A percentile compares a stretch with the other conserved stretches of the same genome.
These are phyloP conservation scores for Euphorbia lathyris DNA, from an alignment of 345 rosid species.

Conservation along the genomic window DNA sequence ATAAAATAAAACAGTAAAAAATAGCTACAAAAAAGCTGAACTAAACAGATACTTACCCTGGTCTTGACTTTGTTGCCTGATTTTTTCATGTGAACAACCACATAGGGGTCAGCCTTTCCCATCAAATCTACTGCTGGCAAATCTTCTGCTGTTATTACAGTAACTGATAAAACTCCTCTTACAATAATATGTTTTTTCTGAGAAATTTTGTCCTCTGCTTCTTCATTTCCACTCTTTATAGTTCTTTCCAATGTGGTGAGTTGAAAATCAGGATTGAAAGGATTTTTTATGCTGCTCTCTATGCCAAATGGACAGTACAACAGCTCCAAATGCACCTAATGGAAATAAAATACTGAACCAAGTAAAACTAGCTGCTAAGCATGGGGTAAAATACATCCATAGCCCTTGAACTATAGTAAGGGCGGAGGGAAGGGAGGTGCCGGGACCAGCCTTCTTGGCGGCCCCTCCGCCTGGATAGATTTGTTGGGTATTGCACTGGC, in stretches of 20 bases:
- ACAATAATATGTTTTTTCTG: constrained; percentile 62
- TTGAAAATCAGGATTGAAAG: constrained; percentile 44
- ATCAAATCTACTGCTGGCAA: constrained; percentile 68
- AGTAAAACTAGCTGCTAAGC: constrained; percentile 8
- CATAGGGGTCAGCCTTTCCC: constrained; percentile 87
- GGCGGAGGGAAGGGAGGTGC: too few relatives aligned
- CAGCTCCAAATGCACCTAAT: constrained; percentile 83
- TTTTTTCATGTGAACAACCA: constrained; percentile 70
- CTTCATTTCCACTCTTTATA: constrained; percentile 44
- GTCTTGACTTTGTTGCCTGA: constrained; percentile 62
- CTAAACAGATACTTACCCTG: constrained; percentile 24
- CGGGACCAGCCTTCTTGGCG: too few relatives aligned
- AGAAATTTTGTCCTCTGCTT: constrained; percentile 21
- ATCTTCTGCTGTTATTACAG: constrained; percentile 67
- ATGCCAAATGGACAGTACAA: constrained; percentile 62
- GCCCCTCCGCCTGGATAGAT: too few relatives aligned
- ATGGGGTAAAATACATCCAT: too few relatives aligned
- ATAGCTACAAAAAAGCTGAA: too few relatives aligned
- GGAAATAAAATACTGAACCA: background rate
- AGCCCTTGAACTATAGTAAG: too few relatives aligned
- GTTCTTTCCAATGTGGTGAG: constrained; percentile 77
- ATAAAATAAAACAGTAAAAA: too few relatives aligned
- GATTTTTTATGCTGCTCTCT: constrained; percentile 53
- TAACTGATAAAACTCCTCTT: constrained; percentile 80
- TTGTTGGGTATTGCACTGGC: too few relatives aligned